phyloP scores from a whole-genome alignment of 1,284 basidiomycete species.

The Fomitopsis pinicola region DNA sequence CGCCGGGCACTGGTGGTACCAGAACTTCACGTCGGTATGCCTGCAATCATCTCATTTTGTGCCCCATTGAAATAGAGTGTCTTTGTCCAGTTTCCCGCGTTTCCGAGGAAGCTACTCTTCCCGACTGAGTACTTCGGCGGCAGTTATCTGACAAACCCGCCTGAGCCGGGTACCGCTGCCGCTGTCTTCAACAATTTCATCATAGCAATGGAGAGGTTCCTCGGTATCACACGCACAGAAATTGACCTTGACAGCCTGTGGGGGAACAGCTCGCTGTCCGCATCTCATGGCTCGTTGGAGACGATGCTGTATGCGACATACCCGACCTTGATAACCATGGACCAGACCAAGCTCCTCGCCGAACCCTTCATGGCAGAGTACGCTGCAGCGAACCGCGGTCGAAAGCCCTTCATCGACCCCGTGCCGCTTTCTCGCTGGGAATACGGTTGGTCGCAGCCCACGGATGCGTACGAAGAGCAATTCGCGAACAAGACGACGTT shows the following conservation, averaged over 20 bases:
- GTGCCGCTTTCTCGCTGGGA: constrained; percentile 32
- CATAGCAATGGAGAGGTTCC: constrained; percentile 28
- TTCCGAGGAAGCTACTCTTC: constrained; percentile 33
- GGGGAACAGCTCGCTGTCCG: constrained; percentile 27
- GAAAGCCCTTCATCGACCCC: constrained; percentile 35
- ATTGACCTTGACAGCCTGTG: constrained; percentile 27
- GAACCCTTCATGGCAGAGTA: constrained; percentile 35
- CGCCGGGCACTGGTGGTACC: constrained; percentile 28
- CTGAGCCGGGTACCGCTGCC: constrained; percentile 19
- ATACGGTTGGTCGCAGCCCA: constrained; percentile 25
- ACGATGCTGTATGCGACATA: constrained; percentile 30
- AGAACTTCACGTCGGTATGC: constrained; percentile 24
- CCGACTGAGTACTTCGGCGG: constrained; percentile 26
- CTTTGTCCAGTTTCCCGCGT: constrained; percentile 25
- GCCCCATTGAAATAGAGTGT: background rate
- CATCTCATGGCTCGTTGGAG: constrained; percentile 21
- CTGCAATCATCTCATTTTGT: background rate
- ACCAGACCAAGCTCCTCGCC: constrained; percentile 34
- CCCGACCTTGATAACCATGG: constrained; percentile 30
- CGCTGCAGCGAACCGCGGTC: constrained; percentile 31
- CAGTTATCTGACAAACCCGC: constrained; percentile 27
- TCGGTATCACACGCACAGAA: constrained; percentile 30
- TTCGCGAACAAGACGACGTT: constrained; percentile 28
- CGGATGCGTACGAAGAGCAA: constrained; percentile 20
- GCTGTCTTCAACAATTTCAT: constrained; percentile 34